Conservation (phyloP, 257 asterid genomes). For the Solanum bulbocastanum region DNA sequence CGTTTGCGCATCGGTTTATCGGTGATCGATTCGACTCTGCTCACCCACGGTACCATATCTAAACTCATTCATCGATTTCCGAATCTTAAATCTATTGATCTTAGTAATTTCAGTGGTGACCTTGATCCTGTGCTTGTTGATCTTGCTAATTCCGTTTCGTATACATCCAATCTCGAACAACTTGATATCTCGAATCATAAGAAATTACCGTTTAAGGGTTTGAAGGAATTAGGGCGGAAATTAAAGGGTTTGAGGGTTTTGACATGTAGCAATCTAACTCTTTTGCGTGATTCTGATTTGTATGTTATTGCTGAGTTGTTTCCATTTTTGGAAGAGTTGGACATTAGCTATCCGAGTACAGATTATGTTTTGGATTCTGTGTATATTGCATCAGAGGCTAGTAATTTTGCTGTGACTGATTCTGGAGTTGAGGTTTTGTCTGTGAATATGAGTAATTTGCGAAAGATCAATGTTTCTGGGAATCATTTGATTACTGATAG, state of each 20-base stretch:
- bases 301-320: neutral
- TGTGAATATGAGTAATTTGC: neutral
- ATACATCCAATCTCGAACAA: neutral
- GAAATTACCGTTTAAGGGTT: neutral
- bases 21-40: neutral
- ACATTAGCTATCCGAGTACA: constrained; percentile 4
- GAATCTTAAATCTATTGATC: constrained; percentile 4
- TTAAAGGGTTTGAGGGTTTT: constrained; percentile 4
- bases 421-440: constrained; percentile 3
- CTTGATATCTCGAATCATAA: neutral
- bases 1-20: neutral
- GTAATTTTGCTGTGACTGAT: neutral
- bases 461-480: constrained; percentile 10
- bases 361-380: neutral
- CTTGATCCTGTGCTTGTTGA: neutral
- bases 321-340: constrained; percentile 4
- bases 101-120: neutral
- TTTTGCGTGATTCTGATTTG: constrained; percentile 1
- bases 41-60: neutral
- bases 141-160: neutral
- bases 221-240: neutral
- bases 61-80: constrained; percentile 3
- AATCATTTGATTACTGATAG: constrained; percentile 10
- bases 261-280: neutral
- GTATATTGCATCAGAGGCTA: neutral